Evolutionary conservation across 2,329 filamentous ascomycete genomes (phyloP).

Genomic region (Aureobasidium leucospermi): DNA sequence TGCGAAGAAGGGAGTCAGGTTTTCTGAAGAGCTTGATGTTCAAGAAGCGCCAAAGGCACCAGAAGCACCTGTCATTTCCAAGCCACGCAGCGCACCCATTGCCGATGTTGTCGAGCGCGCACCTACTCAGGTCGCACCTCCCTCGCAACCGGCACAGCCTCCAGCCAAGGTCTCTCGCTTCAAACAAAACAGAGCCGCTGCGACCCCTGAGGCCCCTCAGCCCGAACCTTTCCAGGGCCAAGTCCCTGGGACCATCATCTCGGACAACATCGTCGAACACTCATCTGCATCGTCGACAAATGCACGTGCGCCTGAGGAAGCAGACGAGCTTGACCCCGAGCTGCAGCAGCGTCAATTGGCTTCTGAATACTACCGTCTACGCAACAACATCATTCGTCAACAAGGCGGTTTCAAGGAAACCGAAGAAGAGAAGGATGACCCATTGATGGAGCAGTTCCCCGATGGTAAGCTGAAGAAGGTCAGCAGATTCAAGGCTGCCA

Average conservation of each 20-base stretch:
- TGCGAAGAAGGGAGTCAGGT: slow-evolving; percentile 66
- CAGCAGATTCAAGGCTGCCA: slow-evolving; percentile 31
- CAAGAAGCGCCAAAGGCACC: slow-evolving; percentile 18
- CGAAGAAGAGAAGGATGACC: slow-evolving; percentile 55
- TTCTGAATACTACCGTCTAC: slow-evolving; percentile 72
- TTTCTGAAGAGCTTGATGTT: slow-evolving; percentile 67
- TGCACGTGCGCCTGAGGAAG: slow-evolving; percentile 31
- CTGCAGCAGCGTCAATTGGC: slow-evolving; percentile 71
- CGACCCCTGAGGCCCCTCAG: neutral
- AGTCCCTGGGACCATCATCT: slow-evolving; percentile 38
- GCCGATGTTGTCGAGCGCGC: slow-evolving; percentile 30
- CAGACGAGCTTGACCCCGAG: slow-evolving; percentile 55
- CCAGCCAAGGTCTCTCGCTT: slow-evolving; percentile 34
- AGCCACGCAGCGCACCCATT: slow-evolving; percentile 17
- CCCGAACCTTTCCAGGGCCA: neutral
- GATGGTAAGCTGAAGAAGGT: slow-evolving; percentile 31
- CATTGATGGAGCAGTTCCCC: slow-evolving; percentile 44
- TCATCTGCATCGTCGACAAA: slow-evolving; percentile 21
- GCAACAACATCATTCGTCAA: slow-evolving; percentile 74
- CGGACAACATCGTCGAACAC: slow-evolving; percentile 52
- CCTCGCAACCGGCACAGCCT: slow-evolving; percentile 19
- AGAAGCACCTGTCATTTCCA: neutral
- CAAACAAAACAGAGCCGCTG: slow-evolving; percentile 24
- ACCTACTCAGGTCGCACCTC: neutral
- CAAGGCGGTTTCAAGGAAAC: slow-evolving; percentile 70